These are phyloP conservation scores for Quercus tomentella DNA, from an alignment of 331 rosid genomes.

Conservation along the genomic window DNA sequence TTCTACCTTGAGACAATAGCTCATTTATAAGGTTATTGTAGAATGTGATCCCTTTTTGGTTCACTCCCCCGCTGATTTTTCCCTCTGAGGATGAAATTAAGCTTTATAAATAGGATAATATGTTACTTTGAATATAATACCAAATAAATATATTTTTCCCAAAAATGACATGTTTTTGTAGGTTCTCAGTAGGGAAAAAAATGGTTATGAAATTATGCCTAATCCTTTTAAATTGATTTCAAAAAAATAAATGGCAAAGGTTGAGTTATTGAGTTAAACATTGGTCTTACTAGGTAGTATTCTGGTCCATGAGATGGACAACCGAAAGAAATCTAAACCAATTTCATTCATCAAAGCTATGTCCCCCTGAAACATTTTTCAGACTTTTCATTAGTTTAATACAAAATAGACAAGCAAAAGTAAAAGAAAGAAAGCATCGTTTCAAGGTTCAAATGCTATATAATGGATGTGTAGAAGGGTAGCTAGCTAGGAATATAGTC, in stretches of 20 bases:
- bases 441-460: neutral
- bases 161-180: too few species aligned
- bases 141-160: too few species aligned
- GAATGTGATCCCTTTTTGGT: slow-evolving; percentile 35
- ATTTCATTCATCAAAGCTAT: slow-evolving; percentile 37
- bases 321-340: slow-evolving; percentile 50
- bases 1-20: slow-evolving; percentile 39
- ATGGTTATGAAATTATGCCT: too few species aligned
- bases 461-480: neutral
- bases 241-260: neutral
- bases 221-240: too few species aligned
- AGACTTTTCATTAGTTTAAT: neutral
- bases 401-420: too few species aligned
- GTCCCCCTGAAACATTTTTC: slow-evolving; percentile 37
- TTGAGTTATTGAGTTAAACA: neutral
- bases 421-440: too few species aligned
- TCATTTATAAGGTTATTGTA: slow-evolving; percentile 49
- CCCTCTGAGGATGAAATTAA: slow-evolving; percentile 27
- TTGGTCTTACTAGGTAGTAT: slow-evolving; percentile 45
- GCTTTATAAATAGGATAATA: neutral
- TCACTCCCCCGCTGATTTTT: slow-evolving; percentile 45
- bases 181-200: too few species aligned
- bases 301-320: slow-evolving; percentile 68
- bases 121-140: too few species aligned
- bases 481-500: too few species aligned